These are phyloP conservation scores for Thermothielavioides terrestris DNA, from an alignment of 495 filamentous ascomycete species.

Conservation along the genomic window DNA sequence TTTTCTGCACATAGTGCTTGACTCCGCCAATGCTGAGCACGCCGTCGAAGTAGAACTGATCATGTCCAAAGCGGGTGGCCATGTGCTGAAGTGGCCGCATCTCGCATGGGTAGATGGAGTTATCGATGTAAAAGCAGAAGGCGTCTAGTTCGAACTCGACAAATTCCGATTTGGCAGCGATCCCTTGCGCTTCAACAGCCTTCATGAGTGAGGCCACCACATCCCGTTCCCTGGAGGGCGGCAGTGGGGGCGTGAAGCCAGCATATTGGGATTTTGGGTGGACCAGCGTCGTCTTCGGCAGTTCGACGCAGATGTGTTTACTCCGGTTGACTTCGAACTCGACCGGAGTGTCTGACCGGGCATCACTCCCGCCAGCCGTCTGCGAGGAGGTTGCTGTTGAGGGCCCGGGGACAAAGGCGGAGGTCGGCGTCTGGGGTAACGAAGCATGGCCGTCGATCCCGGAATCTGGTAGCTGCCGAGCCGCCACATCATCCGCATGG, in stretches of 20 bases:
- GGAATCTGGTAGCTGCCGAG: no score
- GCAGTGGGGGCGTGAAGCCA: constrained; percentile 11
- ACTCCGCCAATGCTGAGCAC: constrained; percentile 39
- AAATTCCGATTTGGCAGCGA: constrained; percentile 16
- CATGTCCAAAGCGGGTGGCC: constrained; percentile 24
- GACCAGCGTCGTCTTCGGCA: constrained; percentile 18
- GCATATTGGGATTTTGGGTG: constrained; percentile 14
- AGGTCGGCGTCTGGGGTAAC: neutral
- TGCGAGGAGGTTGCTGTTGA: neutral
- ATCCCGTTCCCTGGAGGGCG: constrained; percentile 16
- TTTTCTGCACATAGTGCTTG: constrained; percentile 39
- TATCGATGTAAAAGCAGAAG: constrained; percentile 44
- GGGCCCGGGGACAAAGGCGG: neutral
- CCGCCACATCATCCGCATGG: no score
- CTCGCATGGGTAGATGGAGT: constrained; percentile 30
- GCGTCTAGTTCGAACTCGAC: constrained; percentile 41
- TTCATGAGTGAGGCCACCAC: constrained; percentile 23
- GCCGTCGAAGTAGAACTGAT: constrained; percentile 50
- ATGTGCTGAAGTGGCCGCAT: constrained; percentile 47
- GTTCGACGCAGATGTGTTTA: constrained; percentile 11
- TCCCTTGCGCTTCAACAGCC: neutral
- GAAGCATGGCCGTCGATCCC: no score
- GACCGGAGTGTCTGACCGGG: neutral
- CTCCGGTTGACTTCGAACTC: neutral
- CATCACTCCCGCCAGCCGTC: neutral